Base-by-base conservation (phyloP, 1,284 basidiomycete species). In the Cystobasidium pallidum region DNA sequence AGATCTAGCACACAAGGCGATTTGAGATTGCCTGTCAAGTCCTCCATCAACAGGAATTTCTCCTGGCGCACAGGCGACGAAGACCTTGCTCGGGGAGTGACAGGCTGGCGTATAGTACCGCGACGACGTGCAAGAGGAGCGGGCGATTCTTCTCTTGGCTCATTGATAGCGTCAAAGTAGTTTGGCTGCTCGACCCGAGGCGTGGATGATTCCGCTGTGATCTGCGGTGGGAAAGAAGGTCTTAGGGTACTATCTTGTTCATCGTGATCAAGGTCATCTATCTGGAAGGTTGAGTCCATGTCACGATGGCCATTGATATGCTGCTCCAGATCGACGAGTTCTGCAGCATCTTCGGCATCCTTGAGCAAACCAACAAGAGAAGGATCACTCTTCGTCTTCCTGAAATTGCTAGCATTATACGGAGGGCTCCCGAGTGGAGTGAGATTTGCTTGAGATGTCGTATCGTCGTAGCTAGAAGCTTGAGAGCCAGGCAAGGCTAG, bases 1-100 rank as follows among this genome's bases (percentile, higher is more conserved):
- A 99, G 84, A 82, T 99, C 95, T 76, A 99, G 87, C 51, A 99
- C 96, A 79, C 95, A 99, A 2, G 96, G 92, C 65, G 88, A 88
- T 81, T 91, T 94, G 77, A 98, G 82, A n/a, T 91, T 85, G 24
- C 96, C 96, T 0, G 95, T 99, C 54, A 99, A 84, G 80, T 99
- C 96, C 82, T 99, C 95, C 92, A 99, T 95, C 75, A 99, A 86
- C 77, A 99, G 94, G 81, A 99, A 99, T 79, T 98, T 90, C 80
- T 97, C 94, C 81, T 96, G 94, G 19, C 94, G 88, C 17, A 91
- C 84, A 0, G 82, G 78, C 0, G 81, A 77, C 17, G 55, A 59
- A 2, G 68, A 63, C 6, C 68, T 43, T 32, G 34, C 43, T 26
- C 68, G 45, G 0, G 68, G 68, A 15, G 59, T 64, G 28, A 49